These are phyloP conservation scores for Sporothrix schenckii DNA, from an alignment of 2,329 filamentous ascomycete species.

Conservation along the genomic window DNA sequence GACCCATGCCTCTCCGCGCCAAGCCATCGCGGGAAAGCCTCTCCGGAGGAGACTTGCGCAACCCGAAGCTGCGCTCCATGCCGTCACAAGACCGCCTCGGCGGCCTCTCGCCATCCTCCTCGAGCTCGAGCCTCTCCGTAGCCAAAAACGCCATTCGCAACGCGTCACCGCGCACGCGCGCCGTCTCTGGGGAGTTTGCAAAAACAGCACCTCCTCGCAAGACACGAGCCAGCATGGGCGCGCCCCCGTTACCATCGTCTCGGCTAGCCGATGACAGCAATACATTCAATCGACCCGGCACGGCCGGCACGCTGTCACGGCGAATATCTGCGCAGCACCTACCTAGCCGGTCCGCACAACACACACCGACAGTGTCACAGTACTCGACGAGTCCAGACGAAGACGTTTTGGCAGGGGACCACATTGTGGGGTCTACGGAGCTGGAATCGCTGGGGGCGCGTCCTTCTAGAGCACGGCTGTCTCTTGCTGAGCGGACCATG, in stretches of 20 bases:
- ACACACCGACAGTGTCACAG: slow-evolving; percentile 26
- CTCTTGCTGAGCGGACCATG: slow-evolving; percentile 80
- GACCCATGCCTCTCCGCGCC: slow-evolving; percentile 33
- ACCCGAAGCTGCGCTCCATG: slow-evolving; percentile 48
- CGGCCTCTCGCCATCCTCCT: slow-evolving; percentile 10
- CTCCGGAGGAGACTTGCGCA: slow-evolving; percentile 43
- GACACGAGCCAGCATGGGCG: slow-evolving; percentile 14
- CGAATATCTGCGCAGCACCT: slow-evolving; percentile 33
- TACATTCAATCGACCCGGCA: slow-evolving; percentile 29
- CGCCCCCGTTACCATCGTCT: not conserved
- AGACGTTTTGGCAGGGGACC: not conserved
- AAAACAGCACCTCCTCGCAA: slow-evolving; percentile 9
- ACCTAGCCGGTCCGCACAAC: slow-evolving; percentile 23
- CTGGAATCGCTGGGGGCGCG: slow-evolving; percentile 4
- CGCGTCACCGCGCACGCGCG: slow-evolving; percentile 32
- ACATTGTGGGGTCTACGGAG: not conserved
- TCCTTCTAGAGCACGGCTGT: slow-evolving; percentile 50
- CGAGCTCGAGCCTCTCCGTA: slow-evolving; percentile 25
- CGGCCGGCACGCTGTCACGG: slow-evolving; percentile 31
- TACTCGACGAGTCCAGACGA: slow-evolving; percentile 21
- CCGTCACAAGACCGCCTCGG: slow-evolving; percentile 48
- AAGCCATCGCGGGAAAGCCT: slow-evolving; percentile 37
- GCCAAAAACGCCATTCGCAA: slow-evolving; percentile 27
- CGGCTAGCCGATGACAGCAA: slow-evolving; percentile 29
- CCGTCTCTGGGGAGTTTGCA: slow-evolving; percentile 36